These are phyloP conservation scores for Piromyces sp. DNA, from an alignment of 192 early-diverging fungal species.

Conservation along the genomic window DNA sequence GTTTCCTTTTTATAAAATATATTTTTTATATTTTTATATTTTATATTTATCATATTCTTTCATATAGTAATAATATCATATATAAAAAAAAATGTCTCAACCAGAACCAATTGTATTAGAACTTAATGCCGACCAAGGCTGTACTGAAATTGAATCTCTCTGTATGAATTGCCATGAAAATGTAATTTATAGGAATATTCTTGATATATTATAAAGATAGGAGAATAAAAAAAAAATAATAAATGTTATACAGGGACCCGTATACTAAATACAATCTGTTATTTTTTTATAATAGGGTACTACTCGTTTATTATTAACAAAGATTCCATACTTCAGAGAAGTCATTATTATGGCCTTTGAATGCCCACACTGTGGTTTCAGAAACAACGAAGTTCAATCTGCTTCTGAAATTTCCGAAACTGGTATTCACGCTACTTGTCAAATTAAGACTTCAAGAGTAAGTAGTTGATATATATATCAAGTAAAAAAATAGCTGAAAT, in stretches of 20 bases:
- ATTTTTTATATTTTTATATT: no score
- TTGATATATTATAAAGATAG: not conserved
- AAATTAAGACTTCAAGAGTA: constrained; percentile 16
- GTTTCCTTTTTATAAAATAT: no score
- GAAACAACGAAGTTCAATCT: constrained; percentile 79
- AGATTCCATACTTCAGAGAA: constrained; percentile 85
- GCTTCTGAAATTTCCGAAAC: constrained; percentile 66
- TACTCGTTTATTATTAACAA: constrained; percentile 70
- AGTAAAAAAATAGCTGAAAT: no score
- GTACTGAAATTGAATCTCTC: constrained; percentile 70
- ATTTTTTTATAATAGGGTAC: constrained; percentile 56
- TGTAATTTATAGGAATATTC: constrained; percentile 1
- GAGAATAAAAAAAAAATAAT: no score
- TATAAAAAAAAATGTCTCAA: not conserved
- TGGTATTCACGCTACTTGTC: constrained; percentile 49
- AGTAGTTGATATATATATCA: no score
- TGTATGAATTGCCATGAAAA: constrained; percentile 83
- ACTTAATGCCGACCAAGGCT: constrained; percentile 41
- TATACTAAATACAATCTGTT: no score
- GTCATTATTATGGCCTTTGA: constrained; percentile 67
- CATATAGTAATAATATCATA: no score
- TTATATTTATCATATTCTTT: no score
- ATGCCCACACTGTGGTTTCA: constrained; percentile 72
- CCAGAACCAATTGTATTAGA: constrained; percentile 36
- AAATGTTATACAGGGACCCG: no score